Base-by-base conservation (phyloP, 2,329 filamentous ascomycete genomes). In the Fusarium brachygibbosum region DNA sequence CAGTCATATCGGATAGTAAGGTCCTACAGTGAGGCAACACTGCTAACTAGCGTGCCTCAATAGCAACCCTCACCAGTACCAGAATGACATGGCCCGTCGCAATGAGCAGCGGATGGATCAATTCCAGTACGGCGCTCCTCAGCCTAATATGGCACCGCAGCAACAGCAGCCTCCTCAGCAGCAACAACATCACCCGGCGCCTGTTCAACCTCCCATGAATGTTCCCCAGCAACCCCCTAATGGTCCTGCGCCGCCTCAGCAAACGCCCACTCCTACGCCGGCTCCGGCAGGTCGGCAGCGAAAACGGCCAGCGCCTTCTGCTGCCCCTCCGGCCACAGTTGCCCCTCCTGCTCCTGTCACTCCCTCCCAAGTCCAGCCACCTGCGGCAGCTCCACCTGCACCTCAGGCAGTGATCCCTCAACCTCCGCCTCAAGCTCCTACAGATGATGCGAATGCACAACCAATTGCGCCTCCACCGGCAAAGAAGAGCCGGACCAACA, bases 401-500 rank as follows among this genome's bases (percentile, higher is more conserved):
- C 70, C 77, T 29, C 79, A 79, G 58, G 49, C 72, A 17, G 50
- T 72, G 17, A 71, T 69, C 23, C 55, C 76, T 25, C 70, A 76
- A 28, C 63, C 73, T 34, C 77, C 76, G 54, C 56, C 76, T 3
- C 76, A 75, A 57, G 70, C 72, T 11, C 56, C 76, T n/a, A 63
- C 56, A 35, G 78, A 80, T 19, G 78, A 80, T 53, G 72, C 67
- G 66, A 72, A 72, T 62, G 52, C 77, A 54, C 52, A 79, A 60
- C 56, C 71, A 59, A 42, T 72, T 45, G 67, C 74, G 8, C 85
- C 84, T 29, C 88, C 88, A 3, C 88, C 89, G 9, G 84, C 88
- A 48, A 99, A 98, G 84, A 98, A 98, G 84, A 96, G 93, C 75
- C 87, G 96, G 64, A 98, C 96, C n/a, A 99, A 99, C 78, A 99